These are phyloP conservation scores for Alternaria dauci DNA, from an alignment of 2,329 filamentous ascomycete genomes.

Conservation along the genomic window DNA sequence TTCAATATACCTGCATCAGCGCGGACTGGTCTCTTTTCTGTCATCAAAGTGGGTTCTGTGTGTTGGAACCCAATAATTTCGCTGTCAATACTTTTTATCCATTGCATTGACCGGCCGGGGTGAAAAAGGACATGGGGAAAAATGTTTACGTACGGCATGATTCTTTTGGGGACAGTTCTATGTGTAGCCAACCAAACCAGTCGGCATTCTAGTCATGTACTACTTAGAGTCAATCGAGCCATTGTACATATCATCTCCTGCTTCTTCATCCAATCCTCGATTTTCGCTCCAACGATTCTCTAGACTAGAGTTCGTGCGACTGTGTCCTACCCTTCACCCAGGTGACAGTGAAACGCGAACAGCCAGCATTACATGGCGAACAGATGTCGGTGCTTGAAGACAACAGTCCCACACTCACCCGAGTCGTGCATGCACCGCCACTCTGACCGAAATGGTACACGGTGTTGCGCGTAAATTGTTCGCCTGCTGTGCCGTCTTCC, in stretches of 20 bases:
- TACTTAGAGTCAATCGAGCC: neutral
- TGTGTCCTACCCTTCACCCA: neutral
- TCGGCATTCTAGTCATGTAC: neutral
- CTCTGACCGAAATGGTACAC: neutral
- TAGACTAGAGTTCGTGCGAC: neutral
- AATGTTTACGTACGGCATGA: neutral
- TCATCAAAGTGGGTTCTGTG: conserved; percentile 13
- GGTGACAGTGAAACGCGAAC: neutral
- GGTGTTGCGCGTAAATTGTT: neutral
- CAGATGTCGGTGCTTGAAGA: neutral
- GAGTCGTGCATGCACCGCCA: conserved; percentile 1
- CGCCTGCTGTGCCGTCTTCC: neutral
- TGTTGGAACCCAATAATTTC: conserved; percentile 34
- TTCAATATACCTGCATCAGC: conserved; percentile 26
- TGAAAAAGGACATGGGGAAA: conserved; percentile 2
- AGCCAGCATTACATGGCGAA: neutral
- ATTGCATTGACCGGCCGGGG: conserved; percentile 29
- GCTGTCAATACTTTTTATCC: conserved; percentile 34
- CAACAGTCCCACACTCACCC: neutral
- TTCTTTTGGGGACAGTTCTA: neutral
- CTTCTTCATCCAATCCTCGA: neutral
- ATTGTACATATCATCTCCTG: neutral
- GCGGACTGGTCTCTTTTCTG: conserved; percentile 23
- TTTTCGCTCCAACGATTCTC: neutral
- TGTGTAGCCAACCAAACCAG: conserved; percentile 1